Conservation (phyloP, 345 rosid genomes). For the Eucalyptus caleyi region DNA sequence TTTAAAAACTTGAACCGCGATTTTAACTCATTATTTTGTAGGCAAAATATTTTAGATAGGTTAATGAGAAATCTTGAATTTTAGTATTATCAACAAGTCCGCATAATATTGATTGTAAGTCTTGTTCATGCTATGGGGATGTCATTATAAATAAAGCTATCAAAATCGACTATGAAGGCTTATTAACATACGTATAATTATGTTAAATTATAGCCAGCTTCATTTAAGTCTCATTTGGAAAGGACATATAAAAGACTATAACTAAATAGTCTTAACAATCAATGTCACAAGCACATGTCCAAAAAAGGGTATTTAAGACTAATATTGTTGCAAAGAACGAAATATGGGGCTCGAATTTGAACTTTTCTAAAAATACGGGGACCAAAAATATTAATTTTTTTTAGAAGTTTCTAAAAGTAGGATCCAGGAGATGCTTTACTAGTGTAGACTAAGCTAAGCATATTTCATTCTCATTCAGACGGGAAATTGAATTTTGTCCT, state of each 20-base stretch:
- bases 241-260: not conserved
- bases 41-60: not conserved
- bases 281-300: not conserved
- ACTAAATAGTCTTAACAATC: not conserved
- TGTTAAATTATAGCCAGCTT: no score
- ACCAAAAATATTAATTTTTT: no score
- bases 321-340: not conserved
- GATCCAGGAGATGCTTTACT: not conserved
- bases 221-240: not conserved
- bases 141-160: not conserved
- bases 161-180: no score
- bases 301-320: not conserved
- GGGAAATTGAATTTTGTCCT: not conserved
- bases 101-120: not conserved
- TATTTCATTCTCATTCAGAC: not conserved
- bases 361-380: no score
- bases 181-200: no score
- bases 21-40: not conserved
- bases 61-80: not conserved
- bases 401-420: no score
- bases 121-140: not conserved
- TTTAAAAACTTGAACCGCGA: not conserved
- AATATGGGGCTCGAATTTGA: not conserved
- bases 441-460: not conserved
- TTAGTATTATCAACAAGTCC: not conserved